phyloP scores from a whole-genome alignment of 148 eudicot species.

The Silene latifolia region DNA sequence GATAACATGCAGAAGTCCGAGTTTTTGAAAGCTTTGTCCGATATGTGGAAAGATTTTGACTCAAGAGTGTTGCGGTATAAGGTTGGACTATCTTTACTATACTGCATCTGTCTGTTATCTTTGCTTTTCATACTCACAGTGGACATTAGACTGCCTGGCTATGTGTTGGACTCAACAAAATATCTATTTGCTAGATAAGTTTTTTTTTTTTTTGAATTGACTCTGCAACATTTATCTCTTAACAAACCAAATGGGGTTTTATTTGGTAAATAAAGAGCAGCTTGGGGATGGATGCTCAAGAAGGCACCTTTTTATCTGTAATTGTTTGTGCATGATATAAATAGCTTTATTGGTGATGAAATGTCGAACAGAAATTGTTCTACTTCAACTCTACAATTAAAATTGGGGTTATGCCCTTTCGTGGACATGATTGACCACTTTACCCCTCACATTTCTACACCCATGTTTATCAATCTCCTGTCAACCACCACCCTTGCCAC shows the following conservation, averaged over 20 bases:
- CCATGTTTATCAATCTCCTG: too few species aligned
- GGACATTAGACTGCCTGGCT: background rate
- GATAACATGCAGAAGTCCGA: constrained; percentile 99
- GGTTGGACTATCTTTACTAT: constrained; percentile 46
- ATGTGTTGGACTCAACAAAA: background rate
- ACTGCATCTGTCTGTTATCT: constrained; percentile 2
- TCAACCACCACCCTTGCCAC: too few species aligned
- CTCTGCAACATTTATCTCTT: background rate
- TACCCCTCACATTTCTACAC: too few species aligned
- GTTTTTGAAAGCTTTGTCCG: constrained; percentile 85
- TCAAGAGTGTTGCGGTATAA: constrained; percentile 93
- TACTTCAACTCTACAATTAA: background rate
- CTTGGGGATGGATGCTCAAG: background rate
- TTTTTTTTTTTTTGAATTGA: background rate
- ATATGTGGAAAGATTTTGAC: constrained; percentile 99
- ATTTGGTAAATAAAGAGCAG: background rate
- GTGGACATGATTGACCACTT: too few species aligned
- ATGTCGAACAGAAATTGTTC: background rate
- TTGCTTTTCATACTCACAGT: background rate
- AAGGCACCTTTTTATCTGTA: background rate
- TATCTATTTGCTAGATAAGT: background rate
- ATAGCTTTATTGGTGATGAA: background rate
- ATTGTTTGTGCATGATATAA: background rate
- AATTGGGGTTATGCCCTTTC: too few species aligned
- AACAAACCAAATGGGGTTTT: background rate